Conservation (phyloP, 495 filamentous ascomycete genomes). For the Penicillium samsonianum region DNA sequence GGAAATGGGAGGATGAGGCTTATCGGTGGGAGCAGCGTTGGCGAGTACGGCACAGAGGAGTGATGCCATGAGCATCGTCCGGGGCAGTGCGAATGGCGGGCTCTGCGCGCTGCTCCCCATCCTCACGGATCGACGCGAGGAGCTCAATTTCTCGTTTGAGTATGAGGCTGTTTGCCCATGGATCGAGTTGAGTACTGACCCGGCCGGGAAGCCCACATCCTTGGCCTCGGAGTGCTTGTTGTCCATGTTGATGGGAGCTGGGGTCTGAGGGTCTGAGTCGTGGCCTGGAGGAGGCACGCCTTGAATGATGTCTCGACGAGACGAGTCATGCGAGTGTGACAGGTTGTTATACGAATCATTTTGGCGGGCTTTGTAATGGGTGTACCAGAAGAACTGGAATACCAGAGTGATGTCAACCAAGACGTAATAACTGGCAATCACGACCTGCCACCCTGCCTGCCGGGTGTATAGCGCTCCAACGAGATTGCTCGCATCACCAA, state of each 20-base stretch:
- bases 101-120: constrained; percentile 29
- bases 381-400: constrained; percentile 70
- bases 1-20: constrained; percentile 25
- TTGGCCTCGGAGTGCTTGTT: constrained; percentile 30
- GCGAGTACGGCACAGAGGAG: constrained; percentile 49
- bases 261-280: constrained; percentile 15
- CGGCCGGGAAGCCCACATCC: constrained; percentile 35
- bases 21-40: constrained; percentile 44
- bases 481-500: constrained; percentile 69
- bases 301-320: constrained; percentile 31
- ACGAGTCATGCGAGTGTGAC: constrained; percentile 24
- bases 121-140: constrained; percentile 34
- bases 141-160: constrained; percentile 42
- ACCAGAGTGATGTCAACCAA: constrained; percentile 65
- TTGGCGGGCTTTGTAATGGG: constrained; percentile 45
- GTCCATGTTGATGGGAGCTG: constrained; percentile 25
- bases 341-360: constrained; percentile 33
- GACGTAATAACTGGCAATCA: constrained; percentile 68
- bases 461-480: constrained; percentile 64
- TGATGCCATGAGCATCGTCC: constrained; percentile 48
- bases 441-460: constrained; percentile 71
- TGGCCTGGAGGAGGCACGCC: constrained; percentile 33
- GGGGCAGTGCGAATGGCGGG: constrained; percentile 40
- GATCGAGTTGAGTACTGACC: constrained; percentile 20
- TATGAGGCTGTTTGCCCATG: constrained; percentile 35